Evolutionary conservation across 2,329 filamentous ascomycete species (phyloP).

Genomic region (Diaporthe sp.): DNA sequence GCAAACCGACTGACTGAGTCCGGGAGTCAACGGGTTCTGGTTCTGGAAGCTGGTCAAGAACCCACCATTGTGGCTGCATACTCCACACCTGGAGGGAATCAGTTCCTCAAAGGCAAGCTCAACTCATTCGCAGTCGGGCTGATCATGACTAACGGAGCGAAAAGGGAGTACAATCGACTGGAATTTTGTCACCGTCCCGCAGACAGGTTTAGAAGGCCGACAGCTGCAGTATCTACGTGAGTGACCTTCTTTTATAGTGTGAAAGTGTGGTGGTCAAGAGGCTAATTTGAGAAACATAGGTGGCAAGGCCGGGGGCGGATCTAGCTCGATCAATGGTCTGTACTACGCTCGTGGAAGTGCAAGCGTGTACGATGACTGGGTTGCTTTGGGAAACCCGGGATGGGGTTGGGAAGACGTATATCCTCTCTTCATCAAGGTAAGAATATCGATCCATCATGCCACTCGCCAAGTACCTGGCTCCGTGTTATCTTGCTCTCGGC

Average conservation of each 20-base stretch:
- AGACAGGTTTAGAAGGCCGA: conserved; percentile 42
- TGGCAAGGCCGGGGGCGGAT: conserved; percentile 42
- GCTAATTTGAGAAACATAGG: neutral
- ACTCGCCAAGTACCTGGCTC: too few species aligned
- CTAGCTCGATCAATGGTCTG: conserved; percentile 46
- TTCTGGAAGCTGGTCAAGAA: conserved; percentile 40
- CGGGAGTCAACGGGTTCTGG: conserved; percentile 39
- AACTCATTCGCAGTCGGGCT: neutral
- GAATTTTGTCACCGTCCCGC: conserved; percentile 40
- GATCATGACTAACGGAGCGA: neutral
- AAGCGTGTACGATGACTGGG: conserved; percentile 46
- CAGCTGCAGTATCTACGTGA: conserved; percentile 45
- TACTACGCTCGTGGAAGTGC: conserved; percentile 45
- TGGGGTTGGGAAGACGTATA: conserved; percentile 45
- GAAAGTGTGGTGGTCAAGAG: neutral
- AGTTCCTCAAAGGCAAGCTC: conserved; percentile 37
- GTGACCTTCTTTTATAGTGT: neutral
- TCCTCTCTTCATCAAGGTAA: conserved; percentile 40
- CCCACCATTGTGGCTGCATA: conserved; percentile 40
- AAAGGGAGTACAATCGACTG: conserved; percentile 39
- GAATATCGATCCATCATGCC: neutral
- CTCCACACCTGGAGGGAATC: conserved; percentile 40
- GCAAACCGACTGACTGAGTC: conserved; percentile 41
- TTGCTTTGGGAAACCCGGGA: conserved; percentile 44
- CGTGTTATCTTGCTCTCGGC: neutral